A percentile compares a stretch with the other conserved stretches of the same genome.
phyloP scores from a whole-genome alignment of 345 rosid genomes.

The Dimocarpus longan region DNA sequence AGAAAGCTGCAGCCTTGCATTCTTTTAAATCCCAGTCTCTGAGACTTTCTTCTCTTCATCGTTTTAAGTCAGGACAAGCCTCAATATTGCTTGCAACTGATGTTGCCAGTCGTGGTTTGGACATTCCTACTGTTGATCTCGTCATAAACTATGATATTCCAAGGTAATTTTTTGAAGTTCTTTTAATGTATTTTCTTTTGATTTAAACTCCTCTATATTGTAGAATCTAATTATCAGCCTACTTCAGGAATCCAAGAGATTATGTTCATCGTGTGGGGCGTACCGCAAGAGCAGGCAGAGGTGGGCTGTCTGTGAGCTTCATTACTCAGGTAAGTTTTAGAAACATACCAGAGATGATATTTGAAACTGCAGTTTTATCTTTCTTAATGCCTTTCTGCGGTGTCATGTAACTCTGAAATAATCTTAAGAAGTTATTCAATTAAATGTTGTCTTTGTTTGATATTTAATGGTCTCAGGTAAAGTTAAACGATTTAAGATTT shows the following conservation, averaged over 20 bases:
- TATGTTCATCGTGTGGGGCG: slow-evolving; percentile 98
- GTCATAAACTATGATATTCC: slow-evolving; percentile 94
- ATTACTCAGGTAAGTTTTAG: slow-evolving; percentile 62
- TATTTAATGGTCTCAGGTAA: not conserved
- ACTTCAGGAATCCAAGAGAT: slow-evolving; percentile 77
- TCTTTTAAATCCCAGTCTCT: slow-evolving; percentile 78
- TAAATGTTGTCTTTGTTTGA: not conserved
- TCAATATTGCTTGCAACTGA: slow-evolving; percentile 85
- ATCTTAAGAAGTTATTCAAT: not conserved
- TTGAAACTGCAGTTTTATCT: not conserved
- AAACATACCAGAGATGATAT: not conserved
- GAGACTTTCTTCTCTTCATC: slow-evolving; percentile 79
- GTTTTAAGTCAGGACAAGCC: slow-evolving; percentile 82
- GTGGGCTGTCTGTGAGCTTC: slow-evolving; percentile 84
- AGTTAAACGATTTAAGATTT: not conserved
- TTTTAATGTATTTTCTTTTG: not conserved
- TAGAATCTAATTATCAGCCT: slow-evolving; percentile 6
- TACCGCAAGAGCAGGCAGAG: slow-evolving; percentile 98
- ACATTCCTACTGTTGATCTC: slow-evolving; percentile 96
- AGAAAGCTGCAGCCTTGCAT: slow-evolving; percentile 70
- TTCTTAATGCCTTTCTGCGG: not conserved
- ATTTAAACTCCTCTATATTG: not conserved
- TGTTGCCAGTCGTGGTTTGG: slow-evolving; percentile 97
- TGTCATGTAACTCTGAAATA: not conserved
- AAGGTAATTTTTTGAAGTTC: slow-evolving; percentile 44